Conservation (phyloP, 306 rosid species). For the Citrullus mucosospermus region DNA sequence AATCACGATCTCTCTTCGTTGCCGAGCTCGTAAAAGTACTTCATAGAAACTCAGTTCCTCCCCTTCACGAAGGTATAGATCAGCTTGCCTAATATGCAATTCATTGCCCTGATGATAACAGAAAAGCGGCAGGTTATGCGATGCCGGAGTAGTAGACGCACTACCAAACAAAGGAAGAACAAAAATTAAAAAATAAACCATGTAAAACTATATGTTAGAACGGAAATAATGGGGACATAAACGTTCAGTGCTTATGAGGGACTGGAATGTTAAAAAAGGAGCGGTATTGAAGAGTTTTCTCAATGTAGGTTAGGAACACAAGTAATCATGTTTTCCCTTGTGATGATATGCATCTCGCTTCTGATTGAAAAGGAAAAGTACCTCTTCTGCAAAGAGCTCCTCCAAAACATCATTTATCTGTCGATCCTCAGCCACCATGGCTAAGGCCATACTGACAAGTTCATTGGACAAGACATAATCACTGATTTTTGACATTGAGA, state of each 20-base stretch:
- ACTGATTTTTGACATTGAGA: slow-evolving; percentile 82
- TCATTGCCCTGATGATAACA: slow-evolving; percentile 58
- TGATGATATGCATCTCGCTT: background rate
- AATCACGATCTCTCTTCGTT: slow-evolving; percentile 70
- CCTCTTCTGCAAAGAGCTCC: slow-evolving; percentile 91
- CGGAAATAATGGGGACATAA: background rate
- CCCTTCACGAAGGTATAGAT: slow-evolving; percentile 55
- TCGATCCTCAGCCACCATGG: slow-evolving; percentile 91
- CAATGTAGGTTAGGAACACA: background rate
- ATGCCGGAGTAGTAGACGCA: background rate
- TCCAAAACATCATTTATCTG: slow-evolving; percentile 81
- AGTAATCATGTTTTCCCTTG: background rate
- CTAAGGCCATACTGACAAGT: slow-evolving; percentile 95
- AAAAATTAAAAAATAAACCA: background rate
- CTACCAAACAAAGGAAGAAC: background rate
- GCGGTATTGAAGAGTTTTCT: background rate
- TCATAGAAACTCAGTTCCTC: slow-evolving; percentile 79
- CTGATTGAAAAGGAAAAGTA: slow-evolving; percentile 15
- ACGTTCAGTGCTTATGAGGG: background rate
- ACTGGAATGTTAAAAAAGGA: background rate
- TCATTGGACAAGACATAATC: slow-evolving; percentile 86
- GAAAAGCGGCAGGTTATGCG: background rate
- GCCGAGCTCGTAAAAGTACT: slow-evolving; percentile 56
- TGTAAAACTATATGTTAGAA: background rate
- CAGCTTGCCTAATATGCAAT: slow-evolving; percentile 78